Evolutionary conservation across 2,329 filamentous ascomycete genomes (phyloP), one percentile per base, ranked within the genome.

Genomic region (Ophiognomonia clavigignenti-juglandacearum): DNA sequence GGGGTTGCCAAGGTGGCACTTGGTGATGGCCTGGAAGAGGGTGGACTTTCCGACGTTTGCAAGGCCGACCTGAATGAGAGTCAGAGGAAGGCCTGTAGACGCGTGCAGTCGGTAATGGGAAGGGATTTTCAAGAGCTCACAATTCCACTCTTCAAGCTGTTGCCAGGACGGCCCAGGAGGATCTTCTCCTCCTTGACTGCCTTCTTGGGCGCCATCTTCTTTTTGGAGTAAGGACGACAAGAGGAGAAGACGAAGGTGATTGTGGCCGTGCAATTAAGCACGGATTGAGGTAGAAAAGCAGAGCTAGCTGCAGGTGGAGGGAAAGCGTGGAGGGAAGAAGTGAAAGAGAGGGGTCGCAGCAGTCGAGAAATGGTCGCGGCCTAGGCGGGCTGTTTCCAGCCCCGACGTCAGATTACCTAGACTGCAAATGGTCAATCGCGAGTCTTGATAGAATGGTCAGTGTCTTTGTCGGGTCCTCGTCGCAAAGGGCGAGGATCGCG

Each of bases 11-110:
- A 98, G 85, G 57, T 83, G 83, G 71, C 86, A 96, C 78, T 96
- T 97, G 66, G 93, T 98, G 72, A 98, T 96, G 66, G 93, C 90
- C 78, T 98, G 95, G 82, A 98, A 98, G 62, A 98, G 83, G 27
- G 95, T 98, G 57, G 93, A 98, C 77, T 98, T 98, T 71, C 93
- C 93, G 61, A 98, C 95, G 71, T 98, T 98, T 70, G 93, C 93
- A 63, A 98, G 84, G 73, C 93, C 93, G 71, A 98, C 90, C 90
- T 96, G 63, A 61, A 60, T 58, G 57, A 65, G 60, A 66, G 65
- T 72, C 65, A 70, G 70, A 56, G 56, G 54, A 46, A 51, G 45
- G 46, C 51, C 45, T 47, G 43, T 60, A 66, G 22, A 38, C 45
- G 46, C 50, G 41, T 22, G 26, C 35, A 46, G 43, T 52, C 50